phyloP scores from a whole-genome alignment of 768 basidiomycete genomes.

The Mycena haematopus region DNA sequence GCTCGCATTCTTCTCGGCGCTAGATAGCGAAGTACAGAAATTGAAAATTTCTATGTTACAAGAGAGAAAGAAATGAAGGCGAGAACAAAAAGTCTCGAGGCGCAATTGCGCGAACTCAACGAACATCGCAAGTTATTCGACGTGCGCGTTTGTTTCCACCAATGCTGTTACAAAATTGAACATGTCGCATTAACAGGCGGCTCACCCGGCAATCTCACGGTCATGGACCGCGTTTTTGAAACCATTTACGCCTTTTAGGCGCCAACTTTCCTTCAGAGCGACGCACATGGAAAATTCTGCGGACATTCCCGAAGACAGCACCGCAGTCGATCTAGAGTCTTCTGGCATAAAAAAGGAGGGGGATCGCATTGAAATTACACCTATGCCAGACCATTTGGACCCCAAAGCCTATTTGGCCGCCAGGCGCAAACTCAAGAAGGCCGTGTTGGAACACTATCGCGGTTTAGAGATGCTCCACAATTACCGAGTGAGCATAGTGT shows the following conservation, averaged over 20 bases:
- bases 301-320: neutral
- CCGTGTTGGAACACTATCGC: conserved; percentile 83
- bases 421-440: conserved; percentile 83
- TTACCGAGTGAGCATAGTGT: conserved; percentile 69
- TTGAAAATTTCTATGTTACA: conserved; percentile 81
- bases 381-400: conserved; percentile 40
- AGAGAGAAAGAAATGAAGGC: conserved; percentile 67
- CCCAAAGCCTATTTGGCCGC: conserved; percentile 85
- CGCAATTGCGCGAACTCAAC: conserved; percentile 77
- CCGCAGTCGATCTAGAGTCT: neutral
- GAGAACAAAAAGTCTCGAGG: conserved; percentile 55
- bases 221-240: conserved; percentile 12
- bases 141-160: conserved; percentile 40
- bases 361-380: conserved; percentile 1
- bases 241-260: neutral
- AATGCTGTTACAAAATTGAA: neutral
- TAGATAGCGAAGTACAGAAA: conserved; percentile 82
- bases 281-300: neutral
- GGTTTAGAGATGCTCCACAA: conserved; percentile 86
- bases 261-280: neutral
- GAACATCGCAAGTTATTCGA: conserved; percentile 69
- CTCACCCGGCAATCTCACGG: conserved; percentile 6
- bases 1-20: conserved; percentile 72
- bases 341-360: conserved; percentile 13
- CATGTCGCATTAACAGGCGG: conserved; percentile 10